These are phyloP conservation scores for Takashimella tepidaria DNA, from an alignment of 1,284 basidiomycete species.

Conservation along the genomic window DNA sequence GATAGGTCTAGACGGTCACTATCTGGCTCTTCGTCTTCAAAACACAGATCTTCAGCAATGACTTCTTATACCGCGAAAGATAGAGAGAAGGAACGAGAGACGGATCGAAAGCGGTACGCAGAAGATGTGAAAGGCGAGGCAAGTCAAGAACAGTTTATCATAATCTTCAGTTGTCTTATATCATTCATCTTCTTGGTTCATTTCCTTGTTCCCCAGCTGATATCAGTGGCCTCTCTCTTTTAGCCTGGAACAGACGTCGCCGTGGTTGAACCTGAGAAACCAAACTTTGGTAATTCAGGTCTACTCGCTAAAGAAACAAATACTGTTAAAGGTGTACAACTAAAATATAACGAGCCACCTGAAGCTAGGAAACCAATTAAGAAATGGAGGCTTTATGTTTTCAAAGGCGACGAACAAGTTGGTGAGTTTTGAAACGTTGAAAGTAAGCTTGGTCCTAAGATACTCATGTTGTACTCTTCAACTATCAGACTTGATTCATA, in stretches of 20 bases:
- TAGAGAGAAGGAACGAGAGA: slow-evolving; percentile 36
- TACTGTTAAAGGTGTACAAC: slow-evolving; percentile 74
- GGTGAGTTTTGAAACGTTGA: slow-evolving; percentile 56
- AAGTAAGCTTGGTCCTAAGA: background rate
- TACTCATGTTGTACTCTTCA: background rate
- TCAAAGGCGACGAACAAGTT: slow-evolving; percentile 87
- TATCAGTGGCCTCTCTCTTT: too few relatives aligned
- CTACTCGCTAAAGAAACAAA: slow-evolving; percentile 93
- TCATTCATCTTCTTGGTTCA: background rate
- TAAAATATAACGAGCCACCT: slow-evolving; percentile 98
- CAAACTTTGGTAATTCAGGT: slow-evolving; percentile 83
- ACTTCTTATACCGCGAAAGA: slow-evolving; percentile 30
- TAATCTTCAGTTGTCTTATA: background rate
- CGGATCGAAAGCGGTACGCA: slow-evolving; percentile 39
- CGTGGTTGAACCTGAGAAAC: slow-evolving; percentile 51
- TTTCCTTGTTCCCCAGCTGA: background rate
- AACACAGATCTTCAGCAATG: too few relatives aligned
- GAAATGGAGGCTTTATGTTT: slow-evolving; percentile 94
- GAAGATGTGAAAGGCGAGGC: slow-evolving; percentile 22
- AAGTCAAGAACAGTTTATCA: slow-evolving; percentile 1
- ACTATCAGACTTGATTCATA: slow-evolving; percentile 72
- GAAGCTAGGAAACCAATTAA: slow-evolving; percentile 87
- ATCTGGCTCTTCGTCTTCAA: too few relatives aligned
- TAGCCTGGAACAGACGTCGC: slow-evolving; percentile 6
- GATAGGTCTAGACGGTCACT: slow-evolving; percentile 1